Evolutionary conservation across 2,329 filamentous ascomycete species (phyloP), one percentile per base, ranked within the genome.

Genomic region (Kalmusia sp.): DNA sequence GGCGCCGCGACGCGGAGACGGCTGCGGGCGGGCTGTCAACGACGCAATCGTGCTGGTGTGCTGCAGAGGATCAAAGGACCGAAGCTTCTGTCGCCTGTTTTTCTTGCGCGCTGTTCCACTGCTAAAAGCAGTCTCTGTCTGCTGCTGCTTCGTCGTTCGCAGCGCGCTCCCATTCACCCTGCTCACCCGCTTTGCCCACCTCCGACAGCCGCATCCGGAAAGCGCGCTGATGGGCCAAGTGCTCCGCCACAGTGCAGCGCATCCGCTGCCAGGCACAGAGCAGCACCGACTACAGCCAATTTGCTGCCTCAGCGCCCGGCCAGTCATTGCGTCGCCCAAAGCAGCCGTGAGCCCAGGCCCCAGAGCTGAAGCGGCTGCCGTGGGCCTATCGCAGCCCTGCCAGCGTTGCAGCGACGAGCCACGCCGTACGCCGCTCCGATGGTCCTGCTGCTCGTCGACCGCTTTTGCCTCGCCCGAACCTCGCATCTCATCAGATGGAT

Each of bases 181-280:
- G n/a, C n/a, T n/a, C n/a, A n/a, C n/a, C n/a, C n/a, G n/a, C n/a
- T n/a, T n/a, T n/a, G n/a, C n/a, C n/a, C n/a, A n/a, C 25, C 14
- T 27, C 43, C 31, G 15, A 25, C n/a, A 12, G 48, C 55, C 39
- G 51, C 51, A 51, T 51, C 19, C 54, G 54, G 50, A 31, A 46
- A 30, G 44, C 31, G 46, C 28, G 9, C 1, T 7, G 19, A 35
- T 30, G 27, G 22, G 48, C 37, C 31, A 27, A 35, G 59, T 49
- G 38, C 51, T 54, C 51, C 51, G 51, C 51, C 51, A 54, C 51
- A 49, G n/a, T 47, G 41, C 33, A 37, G 9, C 7, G 30, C 45
- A 53, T 49, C 45, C 51, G 37, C 39, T 25, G 37, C 31, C 30
- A 30, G 35, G 31, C 40, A 45, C 33, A 39, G 45, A 14, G 22